A percentile compares a stretch with the other conserved stretches of the same genome.
Conservation (phyloP, 2,329 filamentous ascomycete genomes). For the Graphiopsis chlorocephala region DNA sequence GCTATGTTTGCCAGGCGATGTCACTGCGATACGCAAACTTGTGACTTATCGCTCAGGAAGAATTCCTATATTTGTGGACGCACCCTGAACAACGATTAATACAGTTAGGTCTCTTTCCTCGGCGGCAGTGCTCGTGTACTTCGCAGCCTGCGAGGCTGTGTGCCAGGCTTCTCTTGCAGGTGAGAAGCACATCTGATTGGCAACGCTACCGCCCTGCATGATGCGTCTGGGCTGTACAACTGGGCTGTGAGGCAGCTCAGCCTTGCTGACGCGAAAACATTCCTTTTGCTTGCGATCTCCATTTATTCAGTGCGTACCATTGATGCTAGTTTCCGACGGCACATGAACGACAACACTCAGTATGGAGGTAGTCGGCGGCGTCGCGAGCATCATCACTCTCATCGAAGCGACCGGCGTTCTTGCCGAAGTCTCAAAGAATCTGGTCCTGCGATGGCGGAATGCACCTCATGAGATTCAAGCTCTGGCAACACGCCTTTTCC, state of each 20-base stretch:
- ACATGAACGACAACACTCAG: not conserved
- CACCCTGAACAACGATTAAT: not conserved
- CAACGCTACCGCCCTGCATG: not conserved
- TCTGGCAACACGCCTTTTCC: not conserved
- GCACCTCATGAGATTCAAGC: not conserved
- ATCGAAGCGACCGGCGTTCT: not conserved
- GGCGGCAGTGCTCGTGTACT: not conserved
- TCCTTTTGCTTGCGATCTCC: not conserved
- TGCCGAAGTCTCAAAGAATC: not conserved
- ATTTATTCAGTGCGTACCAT: not conserved
- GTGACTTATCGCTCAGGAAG: too few species aligned
- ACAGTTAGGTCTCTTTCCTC: not conserved
- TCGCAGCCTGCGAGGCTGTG: not conserved
- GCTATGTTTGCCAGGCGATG: too few species aligned
- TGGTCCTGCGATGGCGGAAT: not conserved
- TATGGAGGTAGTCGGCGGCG: conserved; percentile 5
- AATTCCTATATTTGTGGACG: too few species aligned
- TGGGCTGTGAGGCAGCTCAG: not conserved
- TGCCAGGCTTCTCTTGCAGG: not conserved
- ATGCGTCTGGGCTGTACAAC: not conserved
- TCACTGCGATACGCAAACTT: too few species aligned
- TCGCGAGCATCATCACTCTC: conserved; percentile 1
- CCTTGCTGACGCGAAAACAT: not conserved
- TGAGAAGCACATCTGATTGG: not conserved
- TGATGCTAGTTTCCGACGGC: not conserved